phyloP scores from a whole-genome alignment of 2,329 filamentous ascomycete species.

The Aspergillus sp. region DNA sequence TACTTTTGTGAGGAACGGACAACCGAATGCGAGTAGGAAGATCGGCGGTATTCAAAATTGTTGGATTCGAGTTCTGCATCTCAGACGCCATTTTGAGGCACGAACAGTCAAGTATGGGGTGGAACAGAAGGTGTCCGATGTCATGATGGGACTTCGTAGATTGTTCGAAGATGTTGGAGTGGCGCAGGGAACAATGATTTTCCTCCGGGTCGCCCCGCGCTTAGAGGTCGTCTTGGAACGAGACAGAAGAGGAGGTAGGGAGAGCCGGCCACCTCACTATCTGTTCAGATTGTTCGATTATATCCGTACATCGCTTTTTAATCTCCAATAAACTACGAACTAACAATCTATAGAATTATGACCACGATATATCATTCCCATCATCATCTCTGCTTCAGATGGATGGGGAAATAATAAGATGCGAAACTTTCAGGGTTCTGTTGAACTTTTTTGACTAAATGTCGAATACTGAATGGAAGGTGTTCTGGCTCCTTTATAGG shows the following conservation, averaged over 20 bases:
- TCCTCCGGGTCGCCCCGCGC: background rate
- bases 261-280: background rate
- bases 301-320: too few species aligned
- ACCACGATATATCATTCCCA: too few species aligned
- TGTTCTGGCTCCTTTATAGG: background rate
- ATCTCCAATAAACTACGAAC: too few species aligned
- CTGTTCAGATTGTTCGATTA: too few species aligned
- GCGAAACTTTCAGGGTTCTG: background rate
- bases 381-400: too few species aligned
- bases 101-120: background rate
- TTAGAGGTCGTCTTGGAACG: too few species aligned
- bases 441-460: background rate
- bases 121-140: too few species aligned
- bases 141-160: background rate
- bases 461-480: background rate
- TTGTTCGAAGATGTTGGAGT: background rate
- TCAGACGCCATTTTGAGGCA: constrained; percentile 30
- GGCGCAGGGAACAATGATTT: constrained; percentile 1
- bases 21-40: constrained; percentile 71
- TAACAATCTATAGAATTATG: too few species aligned
- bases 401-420: background rate
- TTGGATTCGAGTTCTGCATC: constrained; percentile 71
- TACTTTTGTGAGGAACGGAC: constrained; percentile 45
- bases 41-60: constrained; percentile 83
- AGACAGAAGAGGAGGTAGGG: background rate